Percentiles rank a stretch among this genome's conserved stretches.
These are phyloP conservation scores for Glaciozyma martinii DNA, from an alignment of 768 basidiomycete species.

Conservation along the genomic window DNA sequence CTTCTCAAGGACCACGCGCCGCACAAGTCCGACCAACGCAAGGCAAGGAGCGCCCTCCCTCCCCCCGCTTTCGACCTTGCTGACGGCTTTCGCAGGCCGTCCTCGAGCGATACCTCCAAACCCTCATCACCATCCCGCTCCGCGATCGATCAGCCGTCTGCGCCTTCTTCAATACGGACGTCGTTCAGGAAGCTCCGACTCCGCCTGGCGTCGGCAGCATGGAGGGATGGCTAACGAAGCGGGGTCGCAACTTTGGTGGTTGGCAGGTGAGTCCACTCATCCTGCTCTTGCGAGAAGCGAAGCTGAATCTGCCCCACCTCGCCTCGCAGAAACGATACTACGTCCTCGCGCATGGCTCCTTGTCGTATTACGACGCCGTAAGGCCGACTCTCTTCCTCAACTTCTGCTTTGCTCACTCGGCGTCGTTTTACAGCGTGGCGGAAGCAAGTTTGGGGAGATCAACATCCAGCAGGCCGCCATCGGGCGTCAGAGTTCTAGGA, in stretches of 20 bases:
- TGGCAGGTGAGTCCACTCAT: conserved; percentile 30
- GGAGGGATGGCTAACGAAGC: conserved; percentile 67
- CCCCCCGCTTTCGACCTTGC: neutral
- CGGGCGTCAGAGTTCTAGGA: conserved; percentile 56
- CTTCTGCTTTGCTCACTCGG: conserved; percentile 5
- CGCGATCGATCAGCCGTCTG: conserved; percentile 84
- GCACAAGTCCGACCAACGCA: conserved; percentile 89
- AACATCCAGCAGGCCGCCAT: conserved; percentile 86
- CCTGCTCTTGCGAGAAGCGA: no score
- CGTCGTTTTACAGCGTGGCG: conserved; percentile 58
- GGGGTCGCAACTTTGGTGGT: conserved; percentile 95
- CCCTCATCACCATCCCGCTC: conserved; percentile 66
- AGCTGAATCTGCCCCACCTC: conserved; percentile 43
- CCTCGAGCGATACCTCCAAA: conserved; percentile 76
- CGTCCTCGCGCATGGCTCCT: conserved; percentile 69
- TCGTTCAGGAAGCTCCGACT: conserved; percentile 64
- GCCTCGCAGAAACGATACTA: conserved; percentile 79
- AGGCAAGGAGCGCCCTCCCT: conserved; percentile 49
- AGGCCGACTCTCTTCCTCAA: conserved; percentile 40
- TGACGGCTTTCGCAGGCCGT: conserved; percentile 35
- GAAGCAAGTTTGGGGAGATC: conserved; percentile 83
- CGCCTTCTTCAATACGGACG: conserved; percentile 82
- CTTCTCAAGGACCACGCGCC: conserved; percentile 93
- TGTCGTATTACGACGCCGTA: conserved; percentile 94
- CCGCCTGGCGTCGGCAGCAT: conserved; percentile 39